These are phyloP conservation scores for Gnetum montanum DNA, from an alignment of 75 land plant species.

Conservation along the genomic window DNA sequence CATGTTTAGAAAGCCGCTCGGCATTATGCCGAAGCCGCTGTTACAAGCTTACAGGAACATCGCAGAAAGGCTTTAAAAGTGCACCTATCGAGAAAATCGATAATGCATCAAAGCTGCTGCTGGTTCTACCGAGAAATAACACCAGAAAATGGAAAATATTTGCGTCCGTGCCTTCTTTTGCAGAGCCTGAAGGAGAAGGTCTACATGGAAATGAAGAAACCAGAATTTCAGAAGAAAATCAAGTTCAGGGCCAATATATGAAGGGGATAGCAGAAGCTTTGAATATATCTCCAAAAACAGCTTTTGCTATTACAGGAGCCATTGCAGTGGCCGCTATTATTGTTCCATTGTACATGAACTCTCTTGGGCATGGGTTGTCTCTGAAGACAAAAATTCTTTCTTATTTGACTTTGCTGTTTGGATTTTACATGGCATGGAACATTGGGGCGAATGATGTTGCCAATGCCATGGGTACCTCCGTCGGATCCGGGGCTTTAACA, in stretches of 20 bases:
- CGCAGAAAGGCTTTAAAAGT: too few species aligned
- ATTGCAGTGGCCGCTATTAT: conserved; percentile 59
- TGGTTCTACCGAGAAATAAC: too few species aligned
- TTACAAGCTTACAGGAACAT: too few species aligned
- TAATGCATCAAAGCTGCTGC: too few species aligned
- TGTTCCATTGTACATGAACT: conserved; percentile 58
- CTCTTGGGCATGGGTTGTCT: conserved; percentile 28
- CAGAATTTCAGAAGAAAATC: background rate
- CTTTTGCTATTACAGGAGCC: conserved; percentile 50
- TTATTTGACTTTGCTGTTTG: conserved; percentile 66
- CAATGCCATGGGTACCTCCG: conserved; percentile 98
- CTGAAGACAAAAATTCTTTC: conserved; percentile 51
- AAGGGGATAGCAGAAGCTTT: conserved; percentile 91
- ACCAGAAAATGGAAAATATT: background rate
- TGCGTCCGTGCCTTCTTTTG: conserved; percentile 9
- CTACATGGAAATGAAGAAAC: conserved; percentile 1
- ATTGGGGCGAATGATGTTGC: conserved; percentile 98
- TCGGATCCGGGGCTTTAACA: conserved; percentile 87
- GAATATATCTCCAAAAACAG: conserved; percentile 59
- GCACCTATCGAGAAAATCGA: too few species aligned
- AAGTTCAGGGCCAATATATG: conserved; percentile 10
- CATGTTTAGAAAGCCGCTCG: too few species aligned
- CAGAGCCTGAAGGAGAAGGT: conserved; percentile 10
- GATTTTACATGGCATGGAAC: conserved; percentile 99
- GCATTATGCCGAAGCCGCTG: too few species aligned